Evolutionary conservation across 441 rosid genomes (phyloP), one percentile per base, ranked within the genome.

Genomic region (Lagerstroemia fauriei): DNA sequence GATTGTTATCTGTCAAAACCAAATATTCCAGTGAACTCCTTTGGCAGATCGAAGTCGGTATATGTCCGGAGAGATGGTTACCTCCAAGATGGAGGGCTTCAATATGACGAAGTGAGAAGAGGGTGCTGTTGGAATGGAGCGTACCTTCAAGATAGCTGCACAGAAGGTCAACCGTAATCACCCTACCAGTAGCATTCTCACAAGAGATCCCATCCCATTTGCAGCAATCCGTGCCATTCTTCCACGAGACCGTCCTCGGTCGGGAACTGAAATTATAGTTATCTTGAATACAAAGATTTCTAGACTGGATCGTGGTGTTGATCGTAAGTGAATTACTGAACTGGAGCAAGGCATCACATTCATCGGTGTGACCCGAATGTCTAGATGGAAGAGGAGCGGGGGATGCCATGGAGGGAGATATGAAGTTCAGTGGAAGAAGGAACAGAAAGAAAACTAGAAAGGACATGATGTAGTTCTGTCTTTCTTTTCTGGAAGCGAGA

Each of bases 301-400:
- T 57, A 75, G 44, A 9, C 66, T 24, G 10, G 75, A 83, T 84
- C 85, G 57, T 6, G 25, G 14, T 8, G 12, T 61, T 66, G 83
- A 80, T 66, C 32, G 10, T n/a, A 22, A 73, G 63, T 53, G 78
- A 80, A n/a, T 73, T 61, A 24, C n/a, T 46, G 77, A 89, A 87
- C 31, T 80, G 86, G 73, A 83, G 78, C 51, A 85, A 84, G 38
- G 88, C 89, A 38, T 71, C 70, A 20, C 46, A 73, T 25, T 73
- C 76, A 12, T 66, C 71, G 18, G 38, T 1, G 27, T 66, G 71
- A 11, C 38, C 18, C 31, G 20, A 29, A 66, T 66, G 38, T 61
- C 29, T 61, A 5, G 66, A 61, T 61, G 66, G 66, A 61, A 25
- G 66, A 24, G 66, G 66, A 1, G 0, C 1, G 24, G 66, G 66